A percentile compares a stretch with the other conserved stretches of the same genome.
These are phyloP conservation scores for Phytophthora lateralis DNA, from an alignment of 352 stramenopile species.

Conservation along the genomic window DNA sequence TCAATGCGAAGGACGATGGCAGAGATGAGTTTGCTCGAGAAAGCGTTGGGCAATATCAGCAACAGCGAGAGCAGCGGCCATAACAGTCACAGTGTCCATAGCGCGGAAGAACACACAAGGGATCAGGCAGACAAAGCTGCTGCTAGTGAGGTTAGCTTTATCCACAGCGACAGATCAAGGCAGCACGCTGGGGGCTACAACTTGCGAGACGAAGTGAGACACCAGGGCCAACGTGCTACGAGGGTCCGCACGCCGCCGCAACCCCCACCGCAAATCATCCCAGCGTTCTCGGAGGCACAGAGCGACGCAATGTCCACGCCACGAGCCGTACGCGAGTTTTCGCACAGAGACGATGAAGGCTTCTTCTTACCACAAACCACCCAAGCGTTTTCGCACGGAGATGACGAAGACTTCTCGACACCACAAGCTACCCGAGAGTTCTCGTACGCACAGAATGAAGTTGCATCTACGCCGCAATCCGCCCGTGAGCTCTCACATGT, in stretches of 20 bases:
- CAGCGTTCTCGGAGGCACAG: neutral
- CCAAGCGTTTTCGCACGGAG: neutral
- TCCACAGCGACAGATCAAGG: neutral
- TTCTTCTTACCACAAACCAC: too few relatives aligned
- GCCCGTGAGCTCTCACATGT: slow-evolving; percentile 2
- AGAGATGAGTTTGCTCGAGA: slow-evolving; percentile 69
- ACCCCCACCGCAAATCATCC: neutral
- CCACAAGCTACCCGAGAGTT: neutral
- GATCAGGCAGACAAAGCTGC: slow-evolving; percentile 3
- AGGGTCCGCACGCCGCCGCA: slow-evolving; percentile 10
- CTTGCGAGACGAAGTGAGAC: slow-evolving; percentile 6
- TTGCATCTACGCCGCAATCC: neutral
- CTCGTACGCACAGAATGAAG: slow-evolving; percentile 7
- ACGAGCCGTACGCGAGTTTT: slow-evolving; percentile 2
- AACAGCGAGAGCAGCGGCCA: slow-evolving; percentile 54
- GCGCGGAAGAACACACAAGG: slow-evolving; percentile 1
- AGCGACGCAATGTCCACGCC: neutral
- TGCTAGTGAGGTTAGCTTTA: slow-evolving; percentile 7
- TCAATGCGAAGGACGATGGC: slow-evolving; percentile 61
- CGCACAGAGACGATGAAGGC: slow-evolving; percentile 3
- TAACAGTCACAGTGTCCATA: slow-evolving; percentile 9
- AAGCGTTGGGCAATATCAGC: slow-evolving; percentile 68
- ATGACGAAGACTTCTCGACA: slow-evolving; percentile 7
- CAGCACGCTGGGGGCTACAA: neutral
- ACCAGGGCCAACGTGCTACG: slow-evolving; percentile 1